phyloP scores from a whole-genome alignment of 2,329 filamentous ascomycete species.

The Penicillium sp. region DNA sequence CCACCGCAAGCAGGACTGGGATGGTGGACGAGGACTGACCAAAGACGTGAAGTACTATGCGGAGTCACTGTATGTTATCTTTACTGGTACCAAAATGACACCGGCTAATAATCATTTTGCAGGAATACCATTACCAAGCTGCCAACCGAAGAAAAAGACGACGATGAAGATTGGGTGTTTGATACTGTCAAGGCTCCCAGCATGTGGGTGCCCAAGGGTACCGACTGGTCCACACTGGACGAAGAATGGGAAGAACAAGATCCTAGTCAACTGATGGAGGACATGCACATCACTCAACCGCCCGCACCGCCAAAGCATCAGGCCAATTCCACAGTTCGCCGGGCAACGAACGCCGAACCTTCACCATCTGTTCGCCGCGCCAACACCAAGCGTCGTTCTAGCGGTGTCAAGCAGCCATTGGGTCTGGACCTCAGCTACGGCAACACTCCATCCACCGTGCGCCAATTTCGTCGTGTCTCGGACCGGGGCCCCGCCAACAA shows the following conservation, averaged over 20 bases:
- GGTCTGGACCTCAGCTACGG: slow-evolving; percentile 91
- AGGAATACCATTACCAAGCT: slow-evolving; percentile 61
- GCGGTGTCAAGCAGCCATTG: slow-evolving; percentile 70
- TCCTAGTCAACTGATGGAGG: slow-evolving; percentile 40
- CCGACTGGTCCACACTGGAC: slow-evolving; percentile 39
- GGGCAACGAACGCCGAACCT: slow-evolving; percentile 45
- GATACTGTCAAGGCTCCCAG: slow-evolving; percentile 80
- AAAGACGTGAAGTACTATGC: slow-evolving; percentile 84
- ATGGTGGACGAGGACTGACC: slow-evolving; percentile 68
- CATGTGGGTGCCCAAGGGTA: slow-evolving; percentile 57
- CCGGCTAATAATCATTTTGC: slow-evolving; percentile 15
- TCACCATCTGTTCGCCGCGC: slow-evolving; percentile 45
- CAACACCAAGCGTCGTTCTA: slow-evolving; percentile 45
- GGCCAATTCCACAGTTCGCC: slow-evolving; percentile 57
- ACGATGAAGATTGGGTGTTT: slow-evolving; percentile 92
- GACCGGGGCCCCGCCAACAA: slow-evolving; percentile 53
- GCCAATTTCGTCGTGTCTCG: slow-evolving; percentile 86
- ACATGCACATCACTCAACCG: slow-evolving; percentile 41
- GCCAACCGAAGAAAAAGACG: slow-evolving; percentile 62
- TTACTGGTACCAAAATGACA: neutral
- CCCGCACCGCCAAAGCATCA: slow-evolving; percentile 52
- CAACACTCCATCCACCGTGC: slow-evolving; percentile 86
- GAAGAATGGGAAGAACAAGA: slow-evolving; percentile 30
- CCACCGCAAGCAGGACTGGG: slow-evolving; percentile 74
- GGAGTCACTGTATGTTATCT: slow-evolving; percentile 69